Evolutionary conservation across 2,329 filamentous ascomycete species (phyloP).

Genomic region (Blumeria hordei): DNA sequence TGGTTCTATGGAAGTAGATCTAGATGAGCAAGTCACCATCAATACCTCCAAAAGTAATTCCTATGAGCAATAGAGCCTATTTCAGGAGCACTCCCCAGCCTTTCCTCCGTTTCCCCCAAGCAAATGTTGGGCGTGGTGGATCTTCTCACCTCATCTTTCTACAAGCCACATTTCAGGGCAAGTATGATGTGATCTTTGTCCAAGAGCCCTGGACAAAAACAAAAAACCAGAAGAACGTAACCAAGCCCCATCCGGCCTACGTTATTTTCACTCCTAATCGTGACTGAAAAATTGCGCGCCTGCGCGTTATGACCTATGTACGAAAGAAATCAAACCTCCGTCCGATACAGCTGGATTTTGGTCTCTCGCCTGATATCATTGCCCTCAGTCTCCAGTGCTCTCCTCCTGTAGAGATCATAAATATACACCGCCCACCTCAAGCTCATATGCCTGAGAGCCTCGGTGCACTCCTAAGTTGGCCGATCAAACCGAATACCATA

Average conservation of each 20-base stretch:
- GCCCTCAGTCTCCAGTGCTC: not conserved
- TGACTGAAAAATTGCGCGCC: too few relatives aligned
- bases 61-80: not conserved
- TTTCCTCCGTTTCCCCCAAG: not conserved
- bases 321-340: too few relatives aligned
- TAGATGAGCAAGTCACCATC: not conserved
- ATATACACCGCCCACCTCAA: not conserved
- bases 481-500: too few relatives aligned
- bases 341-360: not conserved
- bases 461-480: too few relatives aligned
- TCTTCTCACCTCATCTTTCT: not conserved
- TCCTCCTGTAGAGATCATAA: not conserved
- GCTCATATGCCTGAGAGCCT: too few relatives aligned
- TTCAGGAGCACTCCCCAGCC: not conserved
- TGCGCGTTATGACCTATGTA: too few relatives aligned
- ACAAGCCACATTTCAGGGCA: not conserved
- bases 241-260: not conserved
- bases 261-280: not conserved
- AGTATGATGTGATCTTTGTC: not conserved
- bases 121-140: not conserved
- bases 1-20: too few relatives aligned
- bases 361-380: not conserved
- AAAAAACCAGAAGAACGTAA: not conserved
- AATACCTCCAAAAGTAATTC: not conserved
- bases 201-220: not conserved